These are phyloP conservation scores for Moringa oleifera DNA, from an alignment of 345 rosid genomes.

Conservation along the genomic window DNA sequence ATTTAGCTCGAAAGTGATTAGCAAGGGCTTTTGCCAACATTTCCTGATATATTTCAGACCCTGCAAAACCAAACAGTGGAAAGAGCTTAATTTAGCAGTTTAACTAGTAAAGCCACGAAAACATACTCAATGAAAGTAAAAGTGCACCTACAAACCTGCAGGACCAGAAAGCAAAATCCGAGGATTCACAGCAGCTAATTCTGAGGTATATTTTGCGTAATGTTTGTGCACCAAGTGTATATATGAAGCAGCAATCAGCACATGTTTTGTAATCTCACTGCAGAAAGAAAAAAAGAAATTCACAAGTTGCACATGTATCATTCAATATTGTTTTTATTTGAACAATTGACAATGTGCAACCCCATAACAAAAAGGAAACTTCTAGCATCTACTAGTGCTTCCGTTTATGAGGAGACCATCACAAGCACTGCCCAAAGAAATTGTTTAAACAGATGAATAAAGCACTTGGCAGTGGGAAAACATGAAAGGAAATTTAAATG, in stretches of 20 bases:
- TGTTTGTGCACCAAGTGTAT: constrained; percentile 81
- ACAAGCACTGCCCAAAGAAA: too few relatives aligned
- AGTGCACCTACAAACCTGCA: constrained; percentile 51
- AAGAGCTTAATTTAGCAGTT: constrained; percentile 9
- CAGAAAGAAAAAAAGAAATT: constrained; percentile 14
- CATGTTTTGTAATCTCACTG: constrained; percentile 79
- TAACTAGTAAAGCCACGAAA: not conserved
- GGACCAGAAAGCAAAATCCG: constrained; percentile 94
- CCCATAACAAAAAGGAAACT: not conserved
- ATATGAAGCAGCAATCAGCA: constrained; percentile 69
- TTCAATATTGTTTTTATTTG: too few relatives aligned
- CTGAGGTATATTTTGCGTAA: constrained; percentile 64
- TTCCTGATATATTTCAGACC: constrained; percentile 92
- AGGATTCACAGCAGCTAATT: constrained; percentile 66
- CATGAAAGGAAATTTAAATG: not conserved
- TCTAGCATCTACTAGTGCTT: not conserved
- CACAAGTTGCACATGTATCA: constrained; percentile 8
- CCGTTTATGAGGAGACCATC: not conserved
- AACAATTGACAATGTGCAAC: not conserved
- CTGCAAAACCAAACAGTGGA: constrained; percentile 32
- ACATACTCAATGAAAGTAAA: constrained; percentile 11
- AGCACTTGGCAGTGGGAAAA: not conserved
- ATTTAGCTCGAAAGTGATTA: constrained; percentile 62
- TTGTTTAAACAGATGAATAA: too few relatives aligned
- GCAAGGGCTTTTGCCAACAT: constrained; percentile 91